Conservation (phyloP, 2,329 filamentous ascomycete species). For the Magnaporthales sp. region DNA sequence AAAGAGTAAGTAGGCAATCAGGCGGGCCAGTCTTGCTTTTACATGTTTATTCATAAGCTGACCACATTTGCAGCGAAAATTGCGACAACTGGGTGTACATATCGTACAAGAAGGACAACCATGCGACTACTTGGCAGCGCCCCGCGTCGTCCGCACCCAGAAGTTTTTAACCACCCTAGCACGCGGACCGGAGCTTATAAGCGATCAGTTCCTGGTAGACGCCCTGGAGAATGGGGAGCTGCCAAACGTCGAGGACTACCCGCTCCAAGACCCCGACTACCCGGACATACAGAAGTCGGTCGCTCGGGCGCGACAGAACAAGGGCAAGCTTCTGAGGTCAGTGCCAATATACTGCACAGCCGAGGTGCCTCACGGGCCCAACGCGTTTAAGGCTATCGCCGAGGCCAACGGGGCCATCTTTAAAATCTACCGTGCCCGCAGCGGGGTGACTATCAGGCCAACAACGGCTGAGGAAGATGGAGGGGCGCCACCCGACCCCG, state of each 20-base stretch:
- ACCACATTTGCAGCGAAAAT: conserved; percentile 49
- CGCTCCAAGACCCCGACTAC: conserved; percentile 50
- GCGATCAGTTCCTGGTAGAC: conserved; percentile 68
- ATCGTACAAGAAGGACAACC: conserved; percentile 66
- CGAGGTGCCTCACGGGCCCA: conserved; percentile 69
- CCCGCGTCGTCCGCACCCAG: conserved; percentile 76
- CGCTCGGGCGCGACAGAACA: conserved; percentile 64
- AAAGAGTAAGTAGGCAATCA: conserved; percentile 54
- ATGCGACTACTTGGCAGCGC: conserved; percentile 83
- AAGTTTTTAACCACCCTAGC: conserved; percentile 90
- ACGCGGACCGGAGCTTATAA: conserved; percentile 68
- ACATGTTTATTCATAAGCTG: neutral
- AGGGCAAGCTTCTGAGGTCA: conserved; percentile 64
- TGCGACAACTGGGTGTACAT: conserved; percentile 75
- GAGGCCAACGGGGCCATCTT: conserved; percentile 83
- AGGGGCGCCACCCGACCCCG: conserved; percentile 54
- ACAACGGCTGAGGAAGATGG: conserved; percentile 54
- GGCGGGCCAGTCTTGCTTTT: conserved; percentile 20
- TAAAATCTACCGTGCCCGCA: conserved; percentile 65
- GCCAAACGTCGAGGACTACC: conserved; percentile 55
- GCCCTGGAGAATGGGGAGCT: conserved; percentile 62
- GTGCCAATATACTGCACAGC: conserved; percentile 80
- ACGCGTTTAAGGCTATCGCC: conserved; percentile 79
- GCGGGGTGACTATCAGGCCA: conserved; percentile 58
- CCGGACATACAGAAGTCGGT: conserved; percentile 63